Evolutionary conservation across 176 grass and related monocot genomes (phyloP).

Genomic region (Triticum turgidum): DNA sequence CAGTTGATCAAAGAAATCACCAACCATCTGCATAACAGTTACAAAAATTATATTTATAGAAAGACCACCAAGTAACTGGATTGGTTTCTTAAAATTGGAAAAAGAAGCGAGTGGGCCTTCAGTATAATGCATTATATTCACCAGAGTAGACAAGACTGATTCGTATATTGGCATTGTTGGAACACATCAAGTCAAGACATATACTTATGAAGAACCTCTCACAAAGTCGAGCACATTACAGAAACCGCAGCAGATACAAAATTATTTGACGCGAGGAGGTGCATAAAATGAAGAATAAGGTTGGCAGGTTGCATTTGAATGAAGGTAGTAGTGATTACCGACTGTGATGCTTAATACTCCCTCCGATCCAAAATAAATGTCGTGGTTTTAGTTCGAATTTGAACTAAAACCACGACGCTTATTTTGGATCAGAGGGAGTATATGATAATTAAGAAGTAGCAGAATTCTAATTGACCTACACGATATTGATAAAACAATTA

Average conservation of each 20-base stretch:
- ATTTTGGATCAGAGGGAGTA: no score
- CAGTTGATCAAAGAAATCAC: conserved; percentile 98
- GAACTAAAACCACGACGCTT: no score
- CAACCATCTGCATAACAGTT: conserved; percentile 75
- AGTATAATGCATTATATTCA: conserved; percentile 1
- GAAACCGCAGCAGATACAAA: not conserved
- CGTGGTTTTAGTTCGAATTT: no score
- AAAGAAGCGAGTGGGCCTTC: not conserved
- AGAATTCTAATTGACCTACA: conserved; percentile 1
- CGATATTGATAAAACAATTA: not conserved
- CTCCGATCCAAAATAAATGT: no score
- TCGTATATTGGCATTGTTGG: not conserved
- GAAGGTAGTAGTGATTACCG: conserved; percentile 12
- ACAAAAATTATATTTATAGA: conserved; percentile 24
- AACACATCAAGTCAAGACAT: conserved; percentile 2
- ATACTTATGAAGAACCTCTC: conserved; percentile 12
- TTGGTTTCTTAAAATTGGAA: not conserved
- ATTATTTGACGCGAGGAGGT: not conserved
- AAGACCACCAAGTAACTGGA: not conserved
- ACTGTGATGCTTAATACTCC: not conserved
- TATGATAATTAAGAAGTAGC: conserved; percentile 1
- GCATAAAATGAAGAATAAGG: conserved; percentile 17
- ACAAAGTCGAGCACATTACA: conserved; percentile 11
- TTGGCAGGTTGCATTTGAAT: conserved; percentile 2
- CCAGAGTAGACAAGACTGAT: not conserved